Base-by-base conservation (phyloP, 208 protist species). In the Leishmania tarentolae region DNA sequence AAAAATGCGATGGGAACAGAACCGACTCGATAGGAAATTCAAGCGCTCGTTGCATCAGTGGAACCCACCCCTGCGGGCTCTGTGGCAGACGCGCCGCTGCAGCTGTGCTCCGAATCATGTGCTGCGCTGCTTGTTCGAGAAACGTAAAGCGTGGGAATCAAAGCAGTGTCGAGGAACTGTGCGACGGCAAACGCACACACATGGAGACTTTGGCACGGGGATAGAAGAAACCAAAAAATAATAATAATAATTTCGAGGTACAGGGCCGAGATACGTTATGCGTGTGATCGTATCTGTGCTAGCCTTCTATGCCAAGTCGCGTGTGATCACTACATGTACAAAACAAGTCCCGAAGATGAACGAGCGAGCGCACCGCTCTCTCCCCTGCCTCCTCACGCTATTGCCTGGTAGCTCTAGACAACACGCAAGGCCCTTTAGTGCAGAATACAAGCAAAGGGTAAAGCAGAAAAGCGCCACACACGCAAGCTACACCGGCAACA, bases 1-100 rank as follows among this genome's bases (percentile, higher is more conserved):
- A 90, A 61, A 96, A 96, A 85, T 97, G 94, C 17, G 87, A 65
- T 5, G 94, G 94, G 44, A 90, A 84, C 52, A 73, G 70, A 37
- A 96, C 80, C 24, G 85, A 68, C 47, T 87, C 83, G 19, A 88
- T 74, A 0, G 88, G 87, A 13, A 90, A 66, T 17, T 69, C 63
- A 24, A 97, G 82, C 8, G 93, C 89, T 3, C 52, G 66, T 9
- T 61, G 72, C 65, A 97, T 31, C 35, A 96, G 78, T 53, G 68
- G 44, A 21, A 82, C 35, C 93, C 94, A 97, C 80, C 91, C 91
- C 37, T 80, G 74, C 37, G 86, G 57, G 17, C 79, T 91, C 57
- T 86, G 80, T 7, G 94, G 94, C 66, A 97, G 79, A 6, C 91
- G 75, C 15, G 78, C 68, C 31, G 85, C 74, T 65, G 74, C 74